These are phyloP conservation scores for Hepatocystis sp. DNA, from an alignment of 169 alveolate genomes.

Conservation along the genomic window DNA sequence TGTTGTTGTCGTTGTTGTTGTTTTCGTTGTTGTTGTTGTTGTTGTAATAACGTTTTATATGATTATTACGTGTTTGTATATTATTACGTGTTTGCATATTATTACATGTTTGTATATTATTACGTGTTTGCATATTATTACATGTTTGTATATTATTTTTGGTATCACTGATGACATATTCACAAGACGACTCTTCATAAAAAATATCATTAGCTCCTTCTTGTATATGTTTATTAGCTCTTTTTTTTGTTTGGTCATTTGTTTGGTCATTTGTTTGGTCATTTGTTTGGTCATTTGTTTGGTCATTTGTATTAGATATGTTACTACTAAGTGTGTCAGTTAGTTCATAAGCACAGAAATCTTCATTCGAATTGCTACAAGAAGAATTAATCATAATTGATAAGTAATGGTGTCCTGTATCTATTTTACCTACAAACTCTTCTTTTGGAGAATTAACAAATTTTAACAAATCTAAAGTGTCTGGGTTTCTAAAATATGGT, in stretches of 20 bases:
- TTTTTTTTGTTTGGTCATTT: neutral
- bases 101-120: too few species aligned
- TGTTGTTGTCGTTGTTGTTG: too few species aligned
- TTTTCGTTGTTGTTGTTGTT: too few species aligned
- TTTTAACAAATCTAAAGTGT: constrained; percentile 75
- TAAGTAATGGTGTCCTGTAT: constrained; percentile 78
- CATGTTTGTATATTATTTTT: too few species aligned
- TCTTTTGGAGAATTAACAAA: constrained; percentile 78
- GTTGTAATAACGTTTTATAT: too few species aligned
- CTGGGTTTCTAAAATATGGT: constrained; percentile 85
- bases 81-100: too few species aligned
- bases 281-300: neutral
- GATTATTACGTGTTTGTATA: too few species aligned
- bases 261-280: neutral
- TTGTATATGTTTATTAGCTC: too few species aligned
- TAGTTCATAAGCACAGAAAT: neutral
- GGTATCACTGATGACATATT: too few species aligned
- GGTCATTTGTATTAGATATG: neutral
- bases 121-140: too few species aligned
- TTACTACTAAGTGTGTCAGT: neutral
- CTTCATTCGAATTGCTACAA: constrained; percentile 15
- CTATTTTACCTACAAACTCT: constrained; percentile 82
- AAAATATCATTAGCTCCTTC: too few species aligned
- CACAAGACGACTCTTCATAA: too few species aligned
- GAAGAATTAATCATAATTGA: constrained; percentile 80